These are phyloP conservation scores for Nissolia schottii DNA, from an alignment of 306 rosid species.

Conservation along the genomic window DNA sequence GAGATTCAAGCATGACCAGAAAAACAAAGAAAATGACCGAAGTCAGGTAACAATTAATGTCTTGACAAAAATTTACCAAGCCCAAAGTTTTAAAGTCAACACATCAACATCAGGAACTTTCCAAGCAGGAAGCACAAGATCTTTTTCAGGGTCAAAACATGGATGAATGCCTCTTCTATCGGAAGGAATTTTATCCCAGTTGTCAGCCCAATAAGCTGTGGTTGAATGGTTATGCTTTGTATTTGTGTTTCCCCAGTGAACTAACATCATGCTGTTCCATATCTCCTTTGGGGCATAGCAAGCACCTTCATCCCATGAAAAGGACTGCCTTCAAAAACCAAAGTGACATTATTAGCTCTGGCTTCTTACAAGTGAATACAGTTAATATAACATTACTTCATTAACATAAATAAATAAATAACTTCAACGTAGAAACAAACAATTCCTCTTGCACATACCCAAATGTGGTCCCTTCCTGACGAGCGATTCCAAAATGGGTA, in stretches of 20 bases:
- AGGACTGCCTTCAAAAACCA: slow-evolving; percentile 69
- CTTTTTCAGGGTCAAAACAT: slow-evolving; percentile 92
- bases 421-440: slow-evolving; percentile 8
- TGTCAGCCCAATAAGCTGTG: slow-evolving; percentile 92
- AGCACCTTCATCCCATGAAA: slow-evolving; percentile 99
- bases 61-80: slow-evolving; percentile 42
- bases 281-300: slow-evolving; percentile 99
- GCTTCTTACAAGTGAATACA: slow-evolving; percentile 5
- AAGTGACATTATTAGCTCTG: slow-evolving; percentile 37
- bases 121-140: slow-evolving; percentile 99
- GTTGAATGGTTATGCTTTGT: slow-evolving; percentile 88
- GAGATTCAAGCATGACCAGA: background rate
- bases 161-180: slow-evolving; percentile 74
- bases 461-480: slow-evolving; percentile 91
- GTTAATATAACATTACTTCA: slow-evolving; percentile 1
- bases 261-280: slow-evolving; percentile 98
- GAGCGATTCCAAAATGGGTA: slow-evolving; percentile 85
- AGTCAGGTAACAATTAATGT: background rate
- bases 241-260: slow-evolving; percentile 98
- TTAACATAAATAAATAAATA: no score
- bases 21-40: slow-evolving; percentile 12
- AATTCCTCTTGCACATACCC: slow-evolving; percentile 54
- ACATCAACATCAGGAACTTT: slow-evolving; percentile 65
- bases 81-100: slow-evolving; percentile 64
- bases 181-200: slow-evolving; percentile 74